phyloP scores from a whole-genome alignment of 2,329 filamentous ascomycete species.

The Akanthomyces lecanii region DNA sequence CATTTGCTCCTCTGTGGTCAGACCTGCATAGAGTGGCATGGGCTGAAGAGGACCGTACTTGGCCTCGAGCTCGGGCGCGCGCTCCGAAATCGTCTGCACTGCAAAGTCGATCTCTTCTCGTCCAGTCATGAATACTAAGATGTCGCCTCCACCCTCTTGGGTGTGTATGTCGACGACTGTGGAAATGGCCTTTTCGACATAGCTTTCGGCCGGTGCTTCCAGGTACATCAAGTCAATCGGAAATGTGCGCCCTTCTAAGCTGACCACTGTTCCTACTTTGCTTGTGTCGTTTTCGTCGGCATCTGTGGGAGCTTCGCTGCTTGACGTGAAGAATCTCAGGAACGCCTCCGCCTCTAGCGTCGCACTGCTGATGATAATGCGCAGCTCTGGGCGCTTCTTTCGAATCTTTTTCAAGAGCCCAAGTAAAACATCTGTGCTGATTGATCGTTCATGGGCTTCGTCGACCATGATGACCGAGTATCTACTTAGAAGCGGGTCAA shows the following conservation, averaged over 20 bases:
- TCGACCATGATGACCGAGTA: constrained; percentile 98
- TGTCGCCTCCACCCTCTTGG: constrained; percentile 76
- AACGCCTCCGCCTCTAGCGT: constrained; percentile 89
- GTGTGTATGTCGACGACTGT: constrained; percentile 85
- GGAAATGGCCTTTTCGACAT: constrained; percentile 75
- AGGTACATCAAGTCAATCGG: constrained; percentile 85
- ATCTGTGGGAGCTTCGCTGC: constrained; percentile 32
- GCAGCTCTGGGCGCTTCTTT: constrained; percentile 72
- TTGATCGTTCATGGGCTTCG: constrained; percentile 89
- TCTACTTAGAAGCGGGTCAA: constrained; percentile 83
- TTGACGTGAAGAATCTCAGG: constrained; percentile 64
- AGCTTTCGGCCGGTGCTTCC: constrained; percentile 74
- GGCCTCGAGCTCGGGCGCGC: constrained; percentile 53
- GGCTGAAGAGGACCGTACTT: constrained; percentile 28
- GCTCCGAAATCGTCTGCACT: constrained; percentile 74
- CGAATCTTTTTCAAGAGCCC: constrained; percentile 92
- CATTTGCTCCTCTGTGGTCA: constrained; percentile 89
- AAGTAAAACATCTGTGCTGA: constrained; percentile 87
- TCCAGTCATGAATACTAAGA: constrained; percentile 87
- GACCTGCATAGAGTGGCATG: constrained; percentile 81
- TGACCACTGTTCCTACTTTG: constrained; percentile 57
- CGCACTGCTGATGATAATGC: constrained; percentile 88
- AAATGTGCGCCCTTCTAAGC: constrained; percentile 80
- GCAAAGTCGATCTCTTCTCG: constrained; percentile 86
- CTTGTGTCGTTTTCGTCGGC: constrained; percentile 28